Conservation (phyloP, 805 yeast genomes). For the Barnettozyma pratensis region DNA sequence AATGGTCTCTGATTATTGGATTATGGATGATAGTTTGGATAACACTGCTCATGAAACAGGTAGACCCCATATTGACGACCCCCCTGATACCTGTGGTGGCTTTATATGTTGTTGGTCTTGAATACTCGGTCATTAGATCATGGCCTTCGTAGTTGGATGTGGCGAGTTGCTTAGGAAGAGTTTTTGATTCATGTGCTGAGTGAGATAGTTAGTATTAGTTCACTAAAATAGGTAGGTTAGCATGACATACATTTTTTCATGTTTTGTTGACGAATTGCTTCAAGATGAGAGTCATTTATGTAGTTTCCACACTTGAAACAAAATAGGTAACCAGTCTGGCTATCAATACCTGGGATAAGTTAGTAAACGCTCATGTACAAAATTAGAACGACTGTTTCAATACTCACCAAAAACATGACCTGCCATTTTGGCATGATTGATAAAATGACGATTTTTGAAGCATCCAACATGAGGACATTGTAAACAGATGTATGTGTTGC, state of each 20-base stretch:
- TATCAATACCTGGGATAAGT: conserved; percentile 41
- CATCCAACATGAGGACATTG: conserved; percentile 81
- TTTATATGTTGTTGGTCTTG: conserved; percentile 33
- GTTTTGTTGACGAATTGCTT: conserved; percentile 36
- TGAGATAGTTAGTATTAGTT: background rate
- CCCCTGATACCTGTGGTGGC: conserved; percentile 83
- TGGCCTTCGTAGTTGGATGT: conserved; percentile 18
- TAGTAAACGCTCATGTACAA: background rate
- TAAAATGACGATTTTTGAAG: conserved; percentile 43
- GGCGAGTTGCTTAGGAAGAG: background rate
- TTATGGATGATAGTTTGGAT: conserved; percentile 87
- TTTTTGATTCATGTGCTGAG: background rate
- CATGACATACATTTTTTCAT: conserved; percentile 2
- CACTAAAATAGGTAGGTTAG: too few relatives aligned
- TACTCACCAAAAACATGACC: conserved; percentile 50
- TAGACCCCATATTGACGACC: conserved; percentile 90
- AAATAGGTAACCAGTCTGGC: conserved; percentile 60
- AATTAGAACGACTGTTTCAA: background rate
- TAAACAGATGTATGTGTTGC: conserved; percentile 53
- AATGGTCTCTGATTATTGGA: conserved; percentile 76
- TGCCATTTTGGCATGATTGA: conserved; percentile 38
- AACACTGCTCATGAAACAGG: conserved; percentile 95
- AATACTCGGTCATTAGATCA: conserved; percentile 27
- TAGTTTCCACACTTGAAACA: conserved; percentile 79
- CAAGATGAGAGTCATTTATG: conserved; percentile 56